Conservation (phyloP, 2,329 filamentous ascomycete genomes). For the Arthrobotrys megalospora region DNA sequence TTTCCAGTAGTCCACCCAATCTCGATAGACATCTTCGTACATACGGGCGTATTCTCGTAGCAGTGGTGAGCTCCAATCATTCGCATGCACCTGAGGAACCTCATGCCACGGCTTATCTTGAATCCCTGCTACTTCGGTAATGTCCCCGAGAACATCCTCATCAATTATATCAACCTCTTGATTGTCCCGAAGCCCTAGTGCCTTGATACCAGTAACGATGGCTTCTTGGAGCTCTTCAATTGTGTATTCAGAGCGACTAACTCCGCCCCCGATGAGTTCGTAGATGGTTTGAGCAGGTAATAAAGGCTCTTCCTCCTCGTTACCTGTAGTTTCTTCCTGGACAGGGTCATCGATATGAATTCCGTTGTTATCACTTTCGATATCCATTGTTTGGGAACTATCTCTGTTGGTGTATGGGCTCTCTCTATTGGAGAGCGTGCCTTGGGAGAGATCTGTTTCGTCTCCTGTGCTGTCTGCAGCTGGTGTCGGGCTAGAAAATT, state of each 20-base stretch:
- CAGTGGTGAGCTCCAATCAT: no score
- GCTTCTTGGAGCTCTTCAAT: conserved; percentile 1
- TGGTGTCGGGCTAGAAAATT: conserved; percentile 7
- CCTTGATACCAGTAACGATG: background rate
- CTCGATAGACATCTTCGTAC: no score
- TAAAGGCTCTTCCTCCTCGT: background rate
- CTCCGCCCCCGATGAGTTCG: background rate
- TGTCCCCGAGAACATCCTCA: background rate
- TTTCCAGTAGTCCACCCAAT: no score
- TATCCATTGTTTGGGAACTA: background rate
- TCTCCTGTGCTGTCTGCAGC: background rate
- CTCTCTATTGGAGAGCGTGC: background rate
- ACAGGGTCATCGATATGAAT: background rate
- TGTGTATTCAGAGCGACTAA: background rate
- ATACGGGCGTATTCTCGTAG: no score
- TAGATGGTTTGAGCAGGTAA: background rate
- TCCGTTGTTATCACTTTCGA: background rate
- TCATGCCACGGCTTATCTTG: background rate
- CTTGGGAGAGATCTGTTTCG: background rate
- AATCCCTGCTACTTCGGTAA: background rate
- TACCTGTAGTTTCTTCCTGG: background rate
- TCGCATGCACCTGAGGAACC: background rate
- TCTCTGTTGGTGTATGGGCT: background rate
- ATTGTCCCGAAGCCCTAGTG: background rate
- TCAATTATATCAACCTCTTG: background rate